Conservation (phyloP, 2,329 filamentous ascomycete genomes). For the Nemania bipapillata region DNA sequence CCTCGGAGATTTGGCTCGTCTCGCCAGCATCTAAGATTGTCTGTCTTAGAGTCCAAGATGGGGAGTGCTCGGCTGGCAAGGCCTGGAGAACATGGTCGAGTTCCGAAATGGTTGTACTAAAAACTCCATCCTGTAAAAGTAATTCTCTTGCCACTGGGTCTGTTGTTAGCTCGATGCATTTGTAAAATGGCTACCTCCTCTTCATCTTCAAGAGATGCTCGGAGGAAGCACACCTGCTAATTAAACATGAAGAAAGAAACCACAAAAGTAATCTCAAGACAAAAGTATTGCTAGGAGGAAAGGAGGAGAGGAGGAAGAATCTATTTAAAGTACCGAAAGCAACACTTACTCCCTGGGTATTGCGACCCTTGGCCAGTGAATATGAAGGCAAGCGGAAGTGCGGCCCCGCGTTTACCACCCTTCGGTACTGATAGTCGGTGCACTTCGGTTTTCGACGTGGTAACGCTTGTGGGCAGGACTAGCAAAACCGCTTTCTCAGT, state of each 20-base stretch:
- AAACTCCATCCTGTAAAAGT: not conserved
- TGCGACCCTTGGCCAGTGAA: slow-evolving; percentile 34
- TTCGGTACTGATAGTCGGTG: not conserved
- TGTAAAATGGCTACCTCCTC: no score
- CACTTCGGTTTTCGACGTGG: not conserved
- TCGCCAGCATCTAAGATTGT: not conserved
- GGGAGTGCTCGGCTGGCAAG: not conserved
- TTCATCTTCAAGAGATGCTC: no score
- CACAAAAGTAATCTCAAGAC: no score
- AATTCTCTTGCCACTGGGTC: slow-evolving; percentile 25
- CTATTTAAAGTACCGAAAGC: no score
- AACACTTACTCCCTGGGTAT: slow-evolving; percentile 5
- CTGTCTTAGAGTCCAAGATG: not conserved
- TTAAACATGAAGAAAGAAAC: no score
- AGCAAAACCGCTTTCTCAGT: not conserved
- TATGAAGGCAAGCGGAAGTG: slow-evolving; percentile 3
- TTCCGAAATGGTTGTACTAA: not conserved
- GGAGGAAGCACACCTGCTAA: no score
- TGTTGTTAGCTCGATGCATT: no score
- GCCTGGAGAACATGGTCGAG: not conserved
- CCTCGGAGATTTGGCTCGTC: not conserved
- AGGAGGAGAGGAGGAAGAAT: no score
- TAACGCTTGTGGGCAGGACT: not conserved
- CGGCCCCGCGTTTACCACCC: no score
- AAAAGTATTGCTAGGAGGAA: no score